Conservation (phyloP, 371 early-diverging fungal genomes). For the Syncephalastrum racemosum region DNA sequence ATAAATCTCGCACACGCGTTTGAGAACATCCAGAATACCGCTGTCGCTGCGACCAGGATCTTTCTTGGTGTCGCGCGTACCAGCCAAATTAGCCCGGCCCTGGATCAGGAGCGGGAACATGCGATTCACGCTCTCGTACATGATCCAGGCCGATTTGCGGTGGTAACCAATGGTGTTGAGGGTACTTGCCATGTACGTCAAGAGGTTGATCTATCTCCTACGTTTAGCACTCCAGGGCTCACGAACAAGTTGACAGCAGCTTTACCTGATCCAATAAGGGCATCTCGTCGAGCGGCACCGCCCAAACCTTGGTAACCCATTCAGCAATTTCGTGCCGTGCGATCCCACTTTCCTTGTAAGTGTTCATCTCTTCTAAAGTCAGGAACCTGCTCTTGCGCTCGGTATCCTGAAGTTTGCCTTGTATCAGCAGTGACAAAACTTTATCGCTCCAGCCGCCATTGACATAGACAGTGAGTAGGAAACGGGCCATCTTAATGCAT, state of each 20-base stretch:
- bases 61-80: conserved; percentile 25
- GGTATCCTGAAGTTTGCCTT: conserved; percentile 18
- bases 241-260: not conserved
- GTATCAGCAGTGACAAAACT: conserved; percentile 22
- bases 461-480: conserved; percentile 32
- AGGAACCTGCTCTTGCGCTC: conserved; percentile 7
- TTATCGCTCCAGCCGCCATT: conserved; percentile 36
- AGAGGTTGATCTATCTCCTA: conserved; percentile 49
- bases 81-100: conserved; percentile 30
- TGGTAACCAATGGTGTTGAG: conserved; percentile 63
- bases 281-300: conserved; percentile 49
- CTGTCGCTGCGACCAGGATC: conserved; percentile 32
- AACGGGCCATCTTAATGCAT: conserved; percentile 42
- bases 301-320: conserved; percentile 62
- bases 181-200: conserved; percentile 62
- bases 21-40: conserved; percentile 67
- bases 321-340: conserved; percentile 52
- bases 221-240: not conserved
- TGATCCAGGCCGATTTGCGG: conserved; percentile 74
- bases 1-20: conserved; percentile 67
- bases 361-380: conserved; percentile 3
- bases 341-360: conserved; percentile 36
- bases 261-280: conserved; percentile 59
- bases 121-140: conserved; percentile 63
- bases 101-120: conserved; percentile 60